Evolutionary conservation across 2,329 filamentous ascomycete species (phyloP), one percentile per base, ranked within the genome.

Genomic region (Pseudogymnoascus sp.): DNA sequence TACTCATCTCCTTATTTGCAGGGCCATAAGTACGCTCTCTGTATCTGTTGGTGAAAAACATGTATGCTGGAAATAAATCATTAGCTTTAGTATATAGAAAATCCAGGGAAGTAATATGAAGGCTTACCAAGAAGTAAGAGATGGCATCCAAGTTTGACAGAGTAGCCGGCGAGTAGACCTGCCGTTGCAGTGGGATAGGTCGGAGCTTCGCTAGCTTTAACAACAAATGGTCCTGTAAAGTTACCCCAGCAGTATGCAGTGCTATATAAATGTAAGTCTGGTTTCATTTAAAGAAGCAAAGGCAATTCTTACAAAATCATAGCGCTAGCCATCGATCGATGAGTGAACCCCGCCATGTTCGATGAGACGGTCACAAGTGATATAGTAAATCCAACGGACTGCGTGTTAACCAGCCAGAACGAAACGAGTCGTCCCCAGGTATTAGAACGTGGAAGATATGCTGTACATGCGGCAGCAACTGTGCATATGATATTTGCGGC

Each of bases 181-280:
- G 75, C 71, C 11, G 74, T 76, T 0, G 76, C 76, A 2, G 70
- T 67, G 6, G 64, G 64, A 49, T 73, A 76, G 4, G 65, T 38
- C 8, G 75, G 75, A 1, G 75, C 73, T 49, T 76, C 65, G 9
- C 68, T 70, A 16, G 62, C 62, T 45, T 76, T 73, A 0, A 76
- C 74, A 1, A 75, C 73, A 61, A 76, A 76, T 2, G 73, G 72
- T 0, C 74, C 74, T 1, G 73, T 72, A 64, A 75, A 76, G 55
- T 75, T 76, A 5, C 75, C 74, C 73, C 74, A 76, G 62, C 74
- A 76, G 49, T 76, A 76, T 2, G 74, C 75, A 1, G 74, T 75
- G 52, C 69, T 70, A 21, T 9, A 16, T 25, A 49, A 41, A 9
- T 41, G 52, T 45, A 21, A 40, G n/a, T 14, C 25, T 23, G 5